A percentile compares a stretch with the other conserved stretches of the same genome.
Evolutionary conservation across 352 stramenopile species (phyloP).

Genomic region (Pythium pyrilobum): DNA sequence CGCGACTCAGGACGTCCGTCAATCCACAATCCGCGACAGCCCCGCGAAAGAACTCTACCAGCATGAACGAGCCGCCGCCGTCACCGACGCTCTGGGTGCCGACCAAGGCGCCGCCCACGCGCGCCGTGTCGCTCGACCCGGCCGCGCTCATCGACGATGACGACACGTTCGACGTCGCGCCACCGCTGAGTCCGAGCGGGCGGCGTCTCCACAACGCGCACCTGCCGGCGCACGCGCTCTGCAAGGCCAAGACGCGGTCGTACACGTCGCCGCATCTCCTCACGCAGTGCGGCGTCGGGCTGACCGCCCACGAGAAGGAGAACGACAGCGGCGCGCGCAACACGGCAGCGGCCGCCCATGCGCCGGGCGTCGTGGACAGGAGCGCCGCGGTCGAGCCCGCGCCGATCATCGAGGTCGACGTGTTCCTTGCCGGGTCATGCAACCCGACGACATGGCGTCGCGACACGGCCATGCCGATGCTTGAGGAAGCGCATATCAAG

Average conservation of each 20-base stretch:
- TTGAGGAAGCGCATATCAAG: conserved; percentile 54
- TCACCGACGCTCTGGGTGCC: conserved; percentile 10
- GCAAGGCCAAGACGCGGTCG: conserved; percentile 37
- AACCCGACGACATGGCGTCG: conserved; percentile 86
- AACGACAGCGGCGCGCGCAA: conserved; percentile 12
- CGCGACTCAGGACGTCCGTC: not conserved
- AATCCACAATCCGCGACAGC: not conserved
- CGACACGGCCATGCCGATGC: conserved; percentile 70
- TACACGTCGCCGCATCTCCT: conserved; percentile 69
- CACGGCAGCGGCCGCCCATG: not conserved
- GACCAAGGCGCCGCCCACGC: conserved; percentile 14
- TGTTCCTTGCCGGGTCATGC: conserved; percentile 85
- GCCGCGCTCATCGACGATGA: conserved; percentile 5
- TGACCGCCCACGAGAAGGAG: conserved; percentile 8
- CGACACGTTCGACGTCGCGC: not conserved
- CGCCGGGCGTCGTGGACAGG: not conserved
- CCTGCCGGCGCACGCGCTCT: conserved; percentile 36
- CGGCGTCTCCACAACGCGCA: not conserved
- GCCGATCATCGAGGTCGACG: conserved; percentile 34
- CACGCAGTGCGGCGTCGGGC: conserved; percentile 2
- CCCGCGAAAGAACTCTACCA: not conserved
- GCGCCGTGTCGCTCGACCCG: conserved; percentile 24
- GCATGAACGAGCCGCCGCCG: not conserved
- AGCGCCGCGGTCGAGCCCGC: conserved; percentile 6
- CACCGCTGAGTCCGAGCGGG: not conserved